phyloP scores from a whole-genome alignment of 176 grass and related monocot genomes.

The Neostapfia colusana region DNA sequence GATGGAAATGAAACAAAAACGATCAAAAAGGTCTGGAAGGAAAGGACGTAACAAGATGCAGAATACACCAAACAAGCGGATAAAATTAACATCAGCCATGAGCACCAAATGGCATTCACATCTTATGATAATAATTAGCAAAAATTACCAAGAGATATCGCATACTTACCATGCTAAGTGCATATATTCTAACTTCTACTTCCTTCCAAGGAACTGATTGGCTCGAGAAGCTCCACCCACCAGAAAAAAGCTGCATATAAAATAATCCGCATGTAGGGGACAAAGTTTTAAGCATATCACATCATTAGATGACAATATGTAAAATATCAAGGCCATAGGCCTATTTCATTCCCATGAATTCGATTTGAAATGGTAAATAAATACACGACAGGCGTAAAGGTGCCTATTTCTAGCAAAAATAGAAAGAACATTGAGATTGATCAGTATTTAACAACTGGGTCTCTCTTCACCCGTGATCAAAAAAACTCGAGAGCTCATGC shows the following conservation, averaged over 20 bases:
- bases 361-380: not conserved
- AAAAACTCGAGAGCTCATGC: not conserved
- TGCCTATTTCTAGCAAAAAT: not conserved
- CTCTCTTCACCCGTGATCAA: not conserved
- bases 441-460: not conserved
- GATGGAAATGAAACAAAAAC: not conserved
- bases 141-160: slow-evolving; percentile 13
- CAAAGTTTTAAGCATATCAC: slow-evolving; percentile 18
- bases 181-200: slow-evolving; percentile 88
- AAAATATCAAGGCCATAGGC: slow-evolving; percentile 2
- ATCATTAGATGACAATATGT: slow-evolving; percentile 17
- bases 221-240: slow-evolving; percentile 56
- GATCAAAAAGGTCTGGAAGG: not conserved
- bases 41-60: not conserved
- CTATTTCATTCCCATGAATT: not conserved
- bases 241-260: slow-evolving; percentile 66
- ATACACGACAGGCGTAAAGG: not conserved
- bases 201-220: slow-evolving; percentile 86
- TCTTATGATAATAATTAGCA: slow-evolving; percentile 8
- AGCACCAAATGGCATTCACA: slow-evolving; percentile 25
- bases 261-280: slow-evolving; percentile 22
- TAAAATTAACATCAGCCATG: slow-evolving; percentile 1
- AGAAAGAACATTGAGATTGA: not conserved
- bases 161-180: slow-evolving; percentile 73
- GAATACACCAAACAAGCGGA: not conserved